Evolutionary conservation across 129 eudicot species (phyloP), one percentile per base, ranked within the genome.

Genomic region (Logfia minima): DNA sequence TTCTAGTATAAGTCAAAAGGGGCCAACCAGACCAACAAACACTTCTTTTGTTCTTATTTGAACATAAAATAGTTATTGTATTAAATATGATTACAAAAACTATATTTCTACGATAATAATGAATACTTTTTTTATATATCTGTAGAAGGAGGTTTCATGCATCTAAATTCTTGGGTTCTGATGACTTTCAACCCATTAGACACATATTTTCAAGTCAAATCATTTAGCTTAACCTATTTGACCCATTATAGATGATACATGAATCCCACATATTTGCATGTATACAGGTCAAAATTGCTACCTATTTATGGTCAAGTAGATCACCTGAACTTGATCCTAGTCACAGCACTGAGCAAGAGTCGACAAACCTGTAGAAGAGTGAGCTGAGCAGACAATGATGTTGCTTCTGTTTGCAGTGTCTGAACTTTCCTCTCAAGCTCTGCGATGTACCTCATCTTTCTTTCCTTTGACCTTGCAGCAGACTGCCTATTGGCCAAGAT

Each of bases 401-500:
- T 85, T 61, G 95, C 92, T 84, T 93, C 96, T n/a, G 96, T 93
- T 84, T 90, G 96, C 80, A 92, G 75, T 0, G 94, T 79, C 76
- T 88, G 94, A 67, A 92, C 86, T 84, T 88, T 92, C 84, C 98
- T 87, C 79, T 92, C 96, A 53, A 92, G 96, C 84, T 92, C 98
- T 28, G 94, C 89, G 32, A 92, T 92, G 76, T 92, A 92, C 76
- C 98, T 86, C 98, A 92, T 92, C 84, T 92, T 92, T 86, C 98
- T 87, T 80, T 90, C 96, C 85, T 92, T 92, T 59, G 98, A 92
- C 85, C 96, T 88, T 59, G 98, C 98, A 64, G 98, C 98, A 66
- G 98, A 92, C 84, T 90, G 98, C 85, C 98, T 86, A 72, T 92
- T 92, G n/a, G 98, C 98, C 94, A 92, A 86, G 64, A 92, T 90